Conservation (phyloP, 805 yeast genomes). For the Candida ipomoeae region DNA sequence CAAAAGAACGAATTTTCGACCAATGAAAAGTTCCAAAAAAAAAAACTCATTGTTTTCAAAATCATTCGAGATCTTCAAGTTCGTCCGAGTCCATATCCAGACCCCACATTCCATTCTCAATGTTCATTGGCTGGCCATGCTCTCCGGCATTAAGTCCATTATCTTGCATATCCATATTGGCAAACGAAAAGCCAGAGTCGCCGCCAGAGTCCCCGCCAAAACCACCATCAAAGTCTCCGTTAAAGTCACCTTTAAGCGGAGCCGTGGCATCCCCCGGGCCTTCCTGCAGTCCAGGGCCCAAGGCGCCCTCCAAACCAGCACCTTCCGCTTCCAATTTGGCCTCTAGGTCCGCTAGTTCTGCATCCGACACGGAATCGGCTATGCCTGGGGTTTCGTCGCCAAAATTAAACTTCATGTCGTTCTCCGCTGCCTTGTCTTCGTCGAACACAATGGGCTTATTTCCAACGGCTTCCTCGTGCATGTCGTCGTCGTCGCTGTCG, state of each 20-base stretch:
- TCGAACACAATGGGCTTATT: constrained; percentile 5
- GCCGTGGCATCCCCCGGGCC: neutral
- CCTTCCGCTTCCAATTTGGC: constrained; percentile 3
- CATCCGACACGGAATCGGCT: neutral
- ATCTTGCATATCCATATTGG: neutral
- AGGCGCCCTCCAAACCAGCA: neutral
- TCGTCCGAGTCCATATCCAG: constrained; percentile 2
- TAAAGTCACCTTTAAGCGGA: neutral
- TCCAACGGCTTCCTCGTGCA: neutral
- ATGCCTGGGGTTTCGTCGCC: constrained; percentile 3
- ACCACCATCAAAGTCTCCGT: too few relatives aligned
- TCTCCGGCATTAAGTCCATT: neutral
- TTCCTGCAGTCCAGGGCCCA: neutral
- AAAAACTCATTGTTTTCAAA: neutral
- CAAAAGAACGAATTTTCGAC: too few relatives aligned
- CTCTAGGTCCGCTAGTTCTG: constrained; percentile 4
- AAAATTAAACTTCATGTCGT: constrained; percentile 8
- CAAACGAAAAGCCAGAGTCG: neutral
- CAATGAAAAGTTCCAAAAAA: too few relatives aligned
- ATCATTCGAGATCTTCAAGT: neutral
- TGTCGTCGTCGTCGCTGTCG: constrained; percentile 17
- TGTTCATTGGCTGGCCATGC: neutral
- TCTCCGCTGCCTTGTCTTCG: constrained; percentile 1
- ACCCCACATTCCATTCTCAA: constrained; percentile 1
- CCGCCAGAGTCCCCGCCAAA: too few relatives aligned